Conservation (phyloP, 306 rosid genomes). For the Pterocarpus macrocarpus region DNA sequence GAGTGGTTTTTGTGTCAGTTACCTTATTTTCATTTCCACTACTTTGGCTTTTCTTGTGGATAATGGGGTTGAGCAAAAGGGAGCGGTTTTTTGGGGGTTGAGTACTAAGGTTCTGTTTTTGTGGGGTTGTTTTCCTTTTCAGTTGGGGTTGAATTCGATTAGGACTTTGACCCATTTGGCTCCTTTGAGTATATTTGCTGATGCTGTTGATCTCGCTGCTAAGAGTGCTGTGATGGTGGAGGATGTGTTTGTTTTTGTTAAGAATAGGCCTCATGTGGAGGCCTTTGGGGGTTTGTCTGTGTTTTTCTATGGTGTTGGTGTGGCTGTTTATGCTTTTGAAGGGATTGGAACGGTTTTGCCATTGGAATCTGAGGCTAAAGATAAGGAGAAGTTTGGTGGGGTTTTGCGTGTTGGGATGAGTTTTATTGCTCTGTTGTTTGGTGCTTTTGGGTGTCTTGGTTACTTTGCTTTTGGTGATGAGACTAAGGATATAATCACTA, state of each 20-base stretch:
- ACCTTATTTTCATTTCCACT: conserved; percentile 68
- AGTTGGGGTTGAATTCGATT: conserved; percentile 72
- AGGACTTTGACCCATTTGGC: conserved; percentile 74
- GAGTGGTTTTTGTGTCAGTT: conserved; percentile 76
- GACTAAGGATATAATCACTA: conserved; percentile 76
- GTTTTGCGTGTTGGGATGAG: conserved; percentile 66
- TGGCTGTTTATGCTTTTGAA: conserved; percentile 80
- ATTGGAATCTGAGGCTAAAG: conserved; percentile 66
- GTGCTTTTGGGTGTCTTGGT: conserved; percentile 72
- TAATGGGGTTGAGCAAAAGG: neutral
- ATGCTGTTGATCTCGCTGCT: conserved; percentile 66
- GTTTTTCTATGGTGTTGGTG: conserved; percentile 75
- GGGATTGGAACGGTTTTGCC: conserved; percentile 81
- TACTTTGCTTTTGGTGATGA: conserved; percentile 82
- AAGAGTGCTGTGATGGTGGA: conserved; percentile 75
- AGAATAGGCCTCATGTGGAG: conserved; percentile 58
- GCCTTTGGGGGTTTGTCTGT: conserved; percentile 69
- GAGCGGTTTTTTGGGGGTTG: conserved; percentile 51
- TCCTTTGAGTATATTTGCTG: conserved; percentile 79
- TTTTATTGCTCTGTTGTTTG: conserved; percentile 65
- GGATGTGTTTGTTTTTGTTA: conserved; percentile 55
- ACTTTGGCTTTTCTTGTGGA: conserved; percentile 56
- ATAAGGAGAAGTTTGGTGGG: conserved; percentile 69
- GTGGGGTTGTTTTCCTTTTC: conserved; percentile 79
- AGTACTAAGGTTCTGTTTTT: conserved; percentile 59